These are phyloP conservation scores for Pseudoturritis turrita DNA, from an alignment of 345 rosid species.

Conservation along the genomic window DNA sequence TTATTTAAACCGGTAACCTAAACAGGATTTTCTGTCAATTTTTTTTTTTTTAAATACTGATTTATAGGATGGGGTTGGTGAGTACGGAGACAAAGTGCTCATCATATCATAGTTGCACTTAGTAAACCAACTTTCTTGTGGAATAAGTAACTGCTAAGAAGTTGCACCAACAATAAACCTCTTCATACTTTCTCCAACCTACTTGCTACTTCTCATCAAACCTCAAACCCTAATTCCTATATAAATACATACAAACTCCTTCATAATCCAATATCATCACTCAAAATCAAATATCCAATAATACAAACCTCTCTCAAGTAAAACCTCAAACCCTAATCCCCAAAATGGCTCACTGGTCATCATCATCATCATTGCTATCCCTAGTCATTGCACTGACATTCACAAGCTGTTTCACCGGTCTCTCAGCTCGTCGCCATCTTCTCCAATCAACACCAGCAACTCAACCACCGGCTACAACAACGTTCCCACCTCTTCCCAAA, in stretches of 20 bases:
- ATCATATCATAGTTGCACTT: background rate
- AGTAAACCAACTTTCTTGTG: constrained; percentile 3
- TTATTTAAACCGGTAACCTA: no score
- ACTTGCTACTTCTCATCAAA: constrained; percentile 23
- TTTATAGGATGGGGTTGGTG: background rate
- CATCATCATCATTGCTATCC: no score
- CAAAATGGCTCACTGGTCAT: constrained; percentile 8
- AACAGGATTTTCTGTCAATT: no score
- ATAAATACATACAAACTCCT: constrained; percentile 6
- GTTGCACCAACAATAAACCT: constrained; percentile 6
- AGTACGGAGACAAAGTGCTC: background rate
- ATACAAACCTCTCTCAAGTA: background rate
- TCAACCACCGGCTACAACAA: constrained; percentile 20
- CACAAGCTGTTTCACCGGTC: constrained; percentile 25
- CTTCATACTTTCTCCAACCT: background rate
- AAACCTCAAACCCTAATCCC: background rate
- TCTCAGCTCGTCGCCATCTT: constrained; percentile 21
- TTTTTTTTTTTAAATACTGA: no score
- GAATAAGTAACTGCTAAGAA: constrained; percentile 7
- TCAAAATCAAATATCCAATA: background rate
- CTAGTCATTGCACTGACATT: constrained; percentile 25
- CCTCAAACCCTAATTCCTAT: constrained; percentile 2
- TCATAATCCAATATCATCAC: no score
- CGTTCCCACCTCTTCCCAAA: constrained; percentile 26
- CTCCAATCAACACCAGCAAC: constrained; percentile 25